These are phyloP conservation scores for Ogataea haglerorum DNA, from an alignment of 805 yeast species.

Conservation along the genomic window DNA sequence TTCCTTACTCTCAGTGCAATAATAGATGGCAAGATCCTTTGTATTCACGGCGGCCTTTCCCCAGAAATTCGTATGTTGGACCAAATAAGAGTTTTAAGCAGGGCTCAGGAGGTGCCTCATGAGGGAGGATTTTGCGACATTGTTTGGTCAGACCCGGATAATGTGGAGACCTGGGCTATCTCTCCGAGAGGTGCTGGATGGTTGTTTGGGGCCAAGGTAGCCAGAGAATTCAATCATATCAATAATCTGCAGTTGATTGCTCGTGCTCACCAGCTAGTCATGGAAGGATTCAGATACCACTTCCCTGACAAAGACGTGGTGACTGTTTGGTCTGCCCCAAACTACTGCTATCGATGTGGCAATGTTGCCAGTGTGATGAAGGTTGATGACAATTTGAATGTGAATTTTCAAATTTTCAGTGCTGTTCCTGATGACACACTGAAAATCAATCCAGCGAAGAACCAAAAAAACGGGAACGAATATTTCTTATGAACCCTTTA, in stretches of 20 bases:
- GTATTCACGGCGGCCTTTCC: constrained; percentile 96
- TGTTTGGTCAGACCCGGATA: constrained; percentile 98
- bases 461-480: constrained; percentile 36
- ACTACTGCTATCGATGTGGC: constrained; percentile 96
- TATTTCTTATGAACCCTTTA: constrained; percentile 28
- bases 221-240: constrained; percentile 93
- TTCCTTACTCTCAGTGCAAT: constrained; percentile 92
- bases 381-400: constrained; percentile 80
- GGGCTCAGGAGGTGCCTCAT: constrained; percentile 98
- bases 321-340: constrained; percentile 98
- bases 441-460: constrained; percentile 34
- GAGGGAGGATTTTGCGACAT: constrained; percentile 98
- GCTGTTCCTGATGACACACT: constrained; percentile 85
- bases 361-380: constrained; percentile 98
- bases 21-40: constrained; percentile 87
- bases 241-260: constrained; percentile 87
- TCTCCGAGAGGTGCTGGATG: constrained; percentile 99
- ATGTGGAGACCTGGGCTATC: constrained; percentile 97
- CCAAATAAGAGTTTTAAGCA: constrained; percentile 86
- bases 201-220: constrained; percentile 92
- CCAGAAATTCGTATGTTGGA: constrained; percentile 98
- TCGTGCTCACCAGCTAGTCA: constrained; percentile 95
- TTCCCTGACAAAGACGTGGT: constrained; percentile 89
- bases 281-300: constrained; percentile 97
- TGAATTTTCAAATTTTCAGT: constrained; percentile 88